phyloP scores from a whole-genome alignment of 495 filamentous ascomycete genomes.

The Thozetella sp. region DNA sequence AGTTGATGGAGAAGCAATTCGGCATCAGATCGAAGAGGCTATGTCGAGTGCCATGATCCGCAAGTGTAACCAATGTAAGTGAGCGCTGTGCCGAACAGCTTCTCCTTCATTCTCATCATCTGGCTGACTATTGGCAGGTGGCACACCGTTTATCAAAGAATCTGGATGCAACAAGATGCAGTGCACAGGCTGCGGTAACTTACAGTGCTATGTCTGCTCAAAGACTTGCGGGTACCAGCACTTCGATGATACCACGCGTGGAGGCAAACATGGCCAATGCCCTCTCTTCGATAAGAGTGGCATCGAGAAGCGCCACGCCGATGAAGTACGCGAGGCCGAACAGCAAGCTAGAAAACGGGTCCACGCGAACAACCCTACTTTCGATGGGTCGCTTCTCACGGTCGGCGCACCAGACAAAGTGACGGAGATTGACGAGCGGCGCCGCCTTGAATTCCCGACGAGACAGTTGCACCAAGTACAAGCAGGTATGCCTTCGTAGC shows the following conservation, averaged over 20 bases:
- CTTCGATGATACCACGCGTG: slow-evolving; percentile 47
- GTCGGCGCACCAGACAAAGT: slow-evolving; percentile 62
- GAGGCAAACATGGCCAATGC: slow-evolving; percentile 56
- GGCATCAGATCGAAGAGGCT: slow-evolving; percentile 77
- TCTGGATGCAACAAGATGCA: slow-evolving; percentile 84
- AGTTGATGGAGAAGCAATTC: slow-evolving; percentile 56
- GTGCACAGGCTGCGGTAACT: slow-evolving; percentile 60
- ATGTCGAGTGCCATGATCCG: slow-evolving; percentile 80
- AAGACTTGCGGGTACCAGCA: slow-evolving; percentile 55
- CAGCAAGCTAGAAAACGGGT: slow-evolving; percentile 58
- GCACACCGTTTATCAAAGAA: slow-evolving; percentile 70
- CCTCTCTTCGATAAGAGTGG: slow-evolving; percentile 60
- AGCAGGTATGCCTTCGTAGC: too few relatives aligned
- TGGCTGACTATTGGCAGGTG: slow-evolving; percentile 42
- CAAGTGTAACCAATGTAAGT: slow-evolving; percentile 67
- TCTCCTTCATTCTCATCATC: background rate
- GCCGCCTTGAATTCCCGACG: too few relatives aligned
- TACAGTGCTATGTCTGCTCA: slow-evolving; percentile 78
- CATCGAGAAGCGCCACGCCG: slow-evolving; percentile 58
- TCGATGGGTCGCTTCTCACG: slow-evolving; percentile 57
- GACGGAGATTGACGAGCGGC: slow-evolving; percentile 33
- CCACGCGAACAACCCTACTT: slow-evolving; percentile 57
- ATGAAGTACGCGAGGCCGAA: slow-evolving; percentile 69
- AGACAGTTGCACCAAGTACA: too few relatives aligned
- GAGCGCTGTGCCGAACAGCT: background rate